A percentile compares a stretch with the other conserved stretches of the same genome.
Evolutionary conservation across 1,284 basidiomycete genomes (phyloP).

Genomic region (Peniophora sp.): DNA sequence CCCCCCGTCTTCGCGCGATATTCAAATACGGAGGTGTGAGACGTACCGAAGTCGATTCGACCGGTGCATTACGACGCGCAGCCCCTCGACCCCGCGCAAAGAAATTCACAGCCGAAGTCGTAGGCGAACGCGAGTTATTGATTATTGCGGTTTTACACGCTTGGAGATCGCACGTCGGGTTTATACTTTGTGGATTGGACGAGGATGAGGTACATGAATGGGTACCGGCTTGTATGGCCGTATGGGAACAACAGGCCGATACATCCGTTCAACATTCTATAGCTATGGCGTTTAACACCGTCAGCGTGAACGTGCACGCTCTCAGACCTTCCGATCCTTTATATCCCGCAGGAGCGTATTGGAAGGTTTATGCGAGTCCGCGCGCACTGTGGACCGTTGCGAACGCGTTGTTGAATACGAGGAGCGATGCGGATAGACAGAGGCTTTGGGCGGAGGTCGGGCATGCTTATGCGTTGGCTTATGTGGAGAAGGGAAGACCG

Average conservation of each 20-base stretch:
- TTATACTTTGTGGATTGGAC: constrained; percentile 33
- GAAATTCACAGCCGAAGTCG: constrained; percentile 45
- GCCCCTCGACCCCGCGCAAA: constrained; percentile 52
- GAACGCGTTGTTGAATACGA: constrained; percentile 46
- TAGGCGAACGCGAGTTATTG: constrained; percentile 59
- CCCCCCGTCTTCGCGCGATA: constrained; percentile 43
- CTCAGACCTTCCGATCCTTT: constrained; percentile 31
- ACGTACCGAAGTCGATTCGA: constrained; percentile 49
- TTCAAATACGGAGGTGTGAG: constrained; percentile 40
- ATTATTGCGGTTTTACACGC: constrained; percentile 57
- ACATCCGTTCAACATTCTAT: constrained; percentile 55
- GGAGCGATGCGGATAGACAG: constrained; percentile 54
- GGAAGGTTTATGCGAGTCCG: constrained; percentile 37
- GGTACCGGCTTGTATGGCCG: constrained; percentile 35
- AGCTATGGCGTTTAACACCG: constrained; percentile 37
- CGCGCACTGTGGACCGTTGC: constrained; percentile 46
- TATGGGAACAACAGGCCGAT: constrained; percentile 59
- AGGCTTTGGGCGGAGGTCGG: constrained; percentile 60
- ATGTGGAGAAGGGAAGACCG: constrained; percentile 5
- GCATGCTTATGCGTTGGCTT: constrained; percentile 38
- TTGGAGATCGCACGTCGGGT: constrained; percentile 51
- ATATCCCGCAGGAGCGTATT: constrained; percentile 21
- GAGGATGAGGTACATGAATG: constrained; percentile 33
- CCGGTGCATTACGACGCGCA: constrained; percentile 47
- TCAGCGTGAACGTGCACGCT: constrained; percentile 37